These are phyloP conservation scores for Yarrowia sp. DNA, from an alignment of 805 yeast genomes.

Conservation along the genomic window DNA sequence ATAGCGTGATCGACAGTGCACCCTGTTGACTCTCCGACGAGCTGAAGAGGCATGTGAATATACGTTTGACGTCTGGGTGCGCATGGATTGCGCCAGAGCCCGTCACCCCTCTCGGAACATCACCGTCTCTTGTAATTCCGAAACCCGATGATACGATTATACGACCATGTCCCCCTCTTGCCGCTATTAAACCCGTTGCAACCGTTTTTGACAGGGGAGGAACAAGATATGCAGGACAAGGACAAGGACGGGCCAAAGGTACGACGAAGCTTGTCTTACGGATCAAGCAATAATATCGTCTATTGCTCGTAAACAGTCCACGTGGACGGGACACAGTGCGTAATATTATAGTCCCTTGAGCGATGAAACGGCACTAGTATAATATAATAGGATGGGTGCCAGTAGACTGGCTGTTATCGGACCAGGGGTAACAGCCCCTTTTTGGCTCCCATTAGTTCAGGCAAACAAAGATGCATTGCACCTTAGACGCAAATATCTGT, in stretches of 20 bases:
- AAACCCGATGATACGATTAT: background rate
- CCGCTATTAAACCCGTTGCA: slow-evolving; percentile 9
- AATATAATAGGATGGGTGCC: background rate
- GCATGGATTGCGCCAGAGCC: background rate
- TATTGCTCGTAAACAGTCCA: background rate
- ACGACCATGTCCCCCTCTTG: background rate
- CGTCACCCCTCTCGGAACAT: background rate
- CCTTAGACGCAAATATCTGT: slow-evolving; percentile 15
- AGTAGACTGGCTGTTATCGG: background rate
- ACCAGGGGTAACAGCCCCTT: background rate
- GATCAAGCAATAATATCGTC: background rate
- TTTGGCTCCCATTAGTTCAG: background rate
- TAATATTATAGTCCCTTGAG: background rate
- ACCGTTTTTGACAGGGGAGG: slow-evolving; percentile 11
- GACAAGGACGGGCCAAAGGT: background rate
- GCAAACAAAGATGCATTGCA: slow-evolving; percentile 12
- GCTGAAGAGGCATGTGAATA: background rate
- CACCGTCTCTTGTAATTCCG: background rate
- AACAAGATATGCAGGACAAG: background rate
- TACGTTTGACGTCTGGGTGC: background rate
- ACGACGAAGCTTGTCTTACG: slow-evolving; percentile 1
- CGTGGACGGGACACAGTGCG: background rate
- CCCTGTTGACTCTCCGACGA: background rate
- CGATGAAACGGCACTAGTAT: background rate
- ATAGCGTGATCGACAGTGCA: background rate